These are phyloP conservation scores for Aspergillus ibericus DNA, from an alignment of 2,329 filamentous ascomycete genomes.

Conservation along the genomic window DNA sequence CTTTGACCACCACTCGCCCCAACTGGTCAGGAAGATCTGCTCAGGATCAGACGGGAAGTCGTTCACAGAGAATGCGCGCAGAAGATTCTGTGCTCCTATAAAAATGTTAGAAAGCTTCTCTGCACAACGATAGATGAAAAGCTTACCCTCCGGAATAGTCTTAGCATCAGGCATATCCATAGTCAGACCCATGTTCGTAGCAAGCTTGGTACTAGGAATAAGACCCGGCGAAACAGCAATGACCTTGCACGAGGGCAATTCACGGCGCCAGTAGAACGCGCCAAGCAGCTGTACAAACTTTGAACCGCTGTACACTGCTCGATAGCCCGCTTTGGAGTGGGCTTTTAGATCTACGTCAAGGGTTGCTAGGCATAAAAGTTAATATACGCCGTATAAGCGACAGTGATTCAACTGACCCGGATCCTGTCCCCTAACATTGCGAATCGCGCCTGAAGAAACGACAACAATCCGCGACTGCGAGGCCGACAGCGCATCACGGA, in stretches of 20 bases:
- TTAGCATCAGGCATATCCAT: neutral
- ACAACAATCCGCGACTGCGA: constrained; percentile 24
- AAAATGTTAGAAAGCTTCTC: neutral
- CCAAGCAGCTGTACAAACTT: constrained; percentile 26
- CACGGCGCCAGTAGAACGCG: constrained; percentile 27
- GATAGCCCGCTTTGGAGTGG: constrained; percentile 19
- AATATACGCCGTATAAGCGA: neutral
- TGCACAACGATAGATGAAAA: neutral
- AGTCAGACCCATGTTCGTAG: neutral
- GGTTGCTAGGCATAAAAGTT: neutral
- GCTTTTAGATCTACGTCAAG: neutral
- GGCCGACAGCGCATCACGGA: constrained; percentile 15
- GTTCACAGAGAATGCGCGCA: constrained; percentile 19
- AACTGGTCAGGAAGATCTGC: constrained; percentile 29
- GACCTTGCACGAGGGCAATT: constrained; percentile 21
- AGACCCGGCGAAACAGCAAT: constrained; percentile 27
- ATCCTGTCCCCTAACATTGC: constrained; percentile 20
- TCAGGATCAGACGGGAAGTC: constrained; percentile 24
- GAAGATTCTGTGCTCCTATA: constrained; percentile 26
- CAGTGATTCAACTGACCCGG: constrained; percentile 16
- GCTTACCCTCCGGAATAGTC: neutral
- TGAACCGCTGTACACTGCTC: constrained; percentile 24
- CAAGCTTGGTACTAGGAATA: neutral
- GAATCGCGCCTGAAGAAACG: constrained; percentile 28
- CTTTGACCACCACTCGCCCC: constrained; percentile 32